These are phyloP conservation scores for Eimeria sp. DNA, from an alignment of 169 alveolate species.

Conservation along the genomic window DNA sequence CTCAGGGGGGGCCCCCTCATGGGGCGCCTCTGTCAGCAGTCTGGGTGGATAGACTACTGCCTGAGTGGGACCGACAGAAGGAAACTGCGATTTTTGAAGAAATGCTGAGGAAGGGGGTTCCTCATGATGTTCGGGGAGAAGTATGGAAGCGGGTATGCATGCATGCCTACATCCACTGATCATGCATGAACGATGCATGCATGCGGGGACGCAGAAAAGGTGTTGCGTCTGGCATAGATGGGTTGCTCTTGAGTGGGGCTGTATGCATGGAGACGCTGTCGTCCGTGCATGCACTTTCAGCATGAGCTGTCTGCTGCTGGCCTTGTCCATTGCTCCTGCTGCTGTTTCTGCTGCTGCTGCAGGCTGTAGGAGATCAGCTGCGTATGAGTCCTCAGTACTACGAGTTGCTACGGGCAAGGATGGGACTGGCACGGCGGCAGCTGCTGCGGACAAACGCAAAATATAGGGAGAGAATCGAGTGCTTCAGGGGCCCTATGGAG, in stretches of 20 bases:
- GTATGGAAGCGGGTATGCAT: not conserved
- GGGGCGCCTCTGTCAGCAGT: constrained; percentile 56
- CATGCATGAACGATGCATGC: no score
- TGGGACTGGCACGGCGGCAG: not conserved
- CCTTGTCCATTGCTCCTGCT: constrained; percentile 20
- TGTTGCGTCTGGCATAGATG: no score
- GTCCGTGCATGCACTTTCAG: not conserved
- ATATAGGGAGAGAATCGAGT: constrained; percentile 6
- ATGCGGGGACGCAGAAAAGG: no score
- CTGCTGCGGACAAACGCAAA: not conserved
- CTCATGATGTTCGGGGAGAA: constrained; percentile 71
- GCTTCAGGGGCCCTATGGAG: constrained; percentile 8
- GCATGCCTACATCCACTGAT: not conserved
- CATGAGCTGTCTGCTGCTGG: not conserved
- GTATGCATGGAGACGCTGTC: not conserved
- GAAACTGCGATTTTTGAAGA: constrained; percentile 92
- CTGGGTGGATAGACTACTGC: constrained; percentile 73
- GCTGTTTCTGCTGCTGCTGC: constrained; percentile 72
- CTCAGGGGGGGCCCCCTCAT: constrained; percentile 17
- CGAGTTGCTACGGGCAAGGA: constrained; percentile 58
- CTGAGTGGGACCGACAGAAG: constrained; percentile 89
- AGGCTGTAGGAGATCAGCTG: constrained; percentile 82
- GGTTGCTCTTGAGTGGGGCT: not conserved
- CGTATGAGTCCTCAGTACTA: constrained; percentile 72
- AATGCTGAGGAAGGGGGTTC: constrained; percentile 56